phyloP scores from a whole-genome alignment of 345 rosid genomes.

The Gossypium rotundifolium region DNA sequence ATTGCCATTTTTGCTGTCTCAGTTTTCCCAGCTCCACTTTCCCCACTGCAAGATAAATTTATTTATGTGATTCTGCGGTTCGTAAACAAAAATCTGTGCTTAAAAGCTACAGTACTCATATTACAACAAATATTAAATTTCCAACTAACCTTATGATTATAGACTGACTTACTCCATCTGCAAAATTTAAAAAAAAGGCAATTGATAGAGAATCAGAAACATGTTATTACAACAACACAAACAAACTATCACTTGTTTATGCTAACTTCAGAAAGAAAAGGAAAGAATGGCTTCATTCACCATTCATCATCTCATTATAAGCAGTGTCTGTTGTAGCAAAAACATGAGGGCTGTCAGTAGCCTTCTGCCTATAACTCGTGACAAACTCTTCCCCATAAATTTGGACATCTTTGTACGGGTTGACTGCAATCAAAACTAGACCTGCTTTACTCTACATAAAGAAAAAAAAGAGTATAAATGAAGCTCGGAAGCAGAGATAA shows the following conservation, averaged over 20 bases:
- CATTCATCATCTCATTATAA: slow-evolving; percentile 89
- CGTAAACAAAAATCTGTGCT: not conserved
- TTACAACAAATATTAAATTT: not conserved
- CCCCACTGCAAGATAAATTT: slow-evolving; percentile 58
- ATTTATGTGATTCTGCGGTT: not conserved
- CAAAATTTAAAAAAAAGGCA: slow-evolving; percentile 19
- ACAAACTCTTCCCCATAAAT: slow-evolving; percentile 58
- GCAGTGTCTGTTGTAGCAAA: slow-evolving; percentile 78
- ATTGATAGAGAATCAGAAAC: slow-evolving; percentile 16
- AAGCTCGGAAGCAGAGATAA: slow-evolving; percentile 1
- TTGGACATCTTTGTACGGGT: slow-evolving; percentile 70
- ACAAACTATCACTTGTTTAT: not conserved
- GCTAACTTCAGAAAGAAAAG: slow-evolving; percentile 12
- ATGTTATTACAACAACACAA: not conserved
- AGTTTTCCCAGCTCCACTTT: slow-evolving; percentile 98
- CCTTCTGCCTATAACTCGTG: slow-evolving; percentile 55
- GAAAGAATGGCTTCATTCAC: slow-evolving; percentile 33
- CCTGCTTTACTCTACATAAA: slow-evolving; percentile 83
- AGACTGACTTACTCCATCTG: slow-evolving; percentile 86
- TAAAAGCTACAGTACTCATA: not conserved
- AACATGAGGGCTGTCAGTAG: slow-evolving; percentile 66
- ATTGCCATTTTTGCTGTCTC: slow-evolving; percentile 91
- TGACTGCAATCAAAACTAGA: slow-evolving; percentile 78
- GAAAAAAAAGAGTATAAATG: slow-evolving; percentile 9
- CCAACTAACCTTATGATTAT: slow-evolving; percentile 77